A percentile compares a stretch with the other conserved stretches of the same genome.
Evolutionary conservation across 1,284 basidiomycete genomes (phyloP).

Genomic region (Singerocomus rubriflavus): DNA sequence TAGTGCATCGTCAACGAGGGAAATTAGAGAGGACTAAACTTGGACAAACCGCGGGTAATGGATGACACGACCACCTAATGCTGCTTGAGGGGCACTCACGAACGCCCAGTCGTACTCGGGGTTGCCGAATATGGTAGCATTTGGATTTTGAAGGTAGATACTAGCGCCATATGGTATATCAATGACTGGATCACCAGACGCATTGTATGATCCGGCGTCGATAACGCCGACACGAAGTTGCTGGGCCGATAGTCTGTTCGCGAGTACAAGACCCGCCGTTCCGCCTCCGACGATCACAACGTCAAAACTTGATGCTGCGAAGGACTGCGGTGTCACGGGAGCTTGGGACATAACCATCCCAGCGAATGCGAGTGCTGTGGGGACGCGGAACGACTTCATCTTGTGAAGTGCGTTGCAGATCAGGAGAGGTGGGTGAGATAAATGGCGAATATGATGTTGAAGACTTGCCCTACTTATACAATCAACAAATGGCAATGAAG

Average conservation of each 20-base stretch:
- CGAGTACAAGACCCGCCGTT: slow-evolving; percentile 4
- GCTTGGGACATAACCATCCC: not conserved
- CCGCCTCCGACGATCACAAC: not conserved
- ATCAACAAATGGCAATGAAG: too few relatives aligned
- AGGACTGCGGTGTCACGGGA: not conserved
- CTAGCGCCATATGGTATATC: not conserved
- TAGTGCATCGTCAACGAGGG: not conserved
- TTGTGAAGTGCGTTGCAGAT: not conserved
- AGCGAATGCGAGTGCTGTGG: not conserved
- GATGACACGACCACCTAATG: slow-evolving; percentile 1
- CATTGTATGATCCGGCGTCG: not conserved
- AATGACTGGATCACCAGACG: not conserved
- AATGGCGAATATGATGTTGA: too few relatives aligned
- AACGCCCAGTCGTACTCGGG: slow-evolving; percentile 4
- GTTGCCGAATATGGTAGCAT: not conserved
- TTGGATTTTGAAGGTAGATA: slow-evolving; percentile 2
- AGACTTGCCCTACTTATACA: too few relatives aligned
- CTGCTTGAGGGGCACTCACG: slow-evolving; percentile 1
- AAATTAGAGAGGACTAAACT: not conserved
- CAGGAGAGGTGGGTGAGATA: not conserved
- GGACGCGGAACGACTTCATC: slow-evolving; percentile 1
- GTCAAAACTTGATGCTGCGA: slow-evolving; percentile 1
- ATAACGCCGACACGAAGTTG: slow-evolving; percentile 2
- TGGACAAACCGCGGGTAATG: not conserved
- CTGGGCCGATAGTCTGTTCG: not conserved